Evolutionary conservation across 2,329 filamentous ascomycete species (phyloP).

Genomic region (Drechslerella coelobrocha): DNA sequence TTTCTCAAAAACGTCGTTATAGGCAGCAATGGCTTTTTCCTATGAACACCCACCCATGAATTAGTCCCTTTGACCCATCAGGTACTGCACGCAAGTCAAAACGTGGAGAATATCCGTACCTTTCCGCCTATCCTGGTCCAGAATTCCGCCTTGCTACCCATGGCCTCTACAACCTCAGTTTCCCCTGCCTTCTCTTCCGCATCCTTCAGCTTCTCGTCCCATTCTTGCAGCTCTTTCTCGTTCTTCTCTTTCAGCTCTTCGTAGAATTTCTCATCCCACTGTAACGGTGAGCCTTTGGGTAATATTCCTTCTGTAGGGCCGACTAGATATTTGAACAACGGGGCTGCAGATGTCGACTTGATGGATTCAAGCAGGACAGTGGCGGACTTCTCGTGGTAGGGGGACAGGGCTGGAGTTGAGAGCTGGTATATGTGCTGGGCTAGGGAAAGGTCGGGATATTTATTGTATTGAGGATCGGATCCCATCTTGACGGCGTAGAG

Average conservation of each 20-base stretch:
- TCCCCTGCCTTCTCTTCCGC: constrained; percentile 95
- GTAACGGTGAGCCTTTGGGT: constrained; percentile 69
- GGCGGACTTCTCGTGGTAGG: constrained; percentile 72
- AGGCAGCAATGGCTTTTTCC: constrained; percentile 92
- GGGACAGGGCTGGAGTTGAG: constrained; percentile 76
- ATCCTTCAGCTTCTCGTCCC: constrained; percentile 89
- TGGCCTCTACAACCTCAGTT: constrained; percentile 89
- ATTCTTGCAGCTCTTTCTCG: constrained; percentile 75
- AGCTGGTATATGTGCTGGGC: constrained; percentile 86
- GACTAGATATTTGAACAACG: constrained; percentile 82
- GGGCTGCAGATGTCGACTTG: constrained; percentile 82
- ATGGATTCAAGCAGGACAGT: constrained; percentile 83
- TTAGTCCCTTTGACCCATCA: no score
- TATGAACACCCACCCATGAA: constrained; percentile 59
- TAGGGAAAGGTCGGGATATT: constrained; percentile 81
- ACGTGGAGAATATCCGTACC: constrained; percentile 63
- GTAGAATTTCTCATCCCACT: constrained; percentile 92
- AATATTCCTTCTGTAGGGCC: constrained; percentile 73
- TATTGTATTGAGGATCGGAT: constrained; percentile 79
- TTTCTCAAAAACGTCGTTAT: constrained; percentile 94
- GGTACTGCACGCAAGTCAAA: background rate
- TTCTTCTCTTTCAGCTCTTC: constrained; percentile 77
- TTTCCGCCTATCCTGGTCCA: constrained; percentile 96
- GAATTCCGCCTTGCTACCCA: constrained; percentile 94
- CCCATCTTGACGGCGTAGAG: constrained; percentile 36